phyloP scores from a whole-genome alignment of 2,329 filamentous ascomycete species.

The Apiospora sp. region DNA sequence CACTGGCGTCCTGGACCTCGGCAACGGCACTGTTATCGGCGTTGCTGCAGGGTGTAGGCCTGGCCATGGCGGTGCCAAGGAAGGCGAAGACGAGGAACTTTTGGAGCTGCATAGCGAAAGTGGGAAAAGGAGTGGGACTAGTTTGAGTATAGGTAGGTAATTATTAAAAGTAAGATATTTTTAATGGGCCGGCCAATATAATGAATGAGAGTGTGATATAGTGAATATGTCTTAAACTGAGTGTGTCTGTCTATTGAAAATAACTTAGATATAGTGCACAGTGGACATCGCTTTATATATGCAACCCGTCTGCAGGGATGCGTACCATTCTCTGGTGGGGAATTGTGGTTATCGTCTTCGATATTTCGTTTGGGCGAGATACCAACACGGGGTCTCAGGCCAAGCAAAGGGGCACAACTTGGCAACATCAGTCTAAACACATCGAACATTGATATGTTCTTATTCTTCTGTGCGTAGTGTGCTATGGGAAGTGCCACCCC shows the following conservation, averaged over 20 bases:
- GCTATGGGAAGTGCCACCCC: background rate
- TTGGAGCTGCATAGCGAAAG: background rate
- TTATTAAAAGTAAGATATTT: background rate
- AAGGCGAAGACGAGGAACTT: background rate
- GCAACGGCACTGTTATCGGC: background rate
- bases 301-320: background rate
- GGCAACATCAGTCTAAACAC: background rate
- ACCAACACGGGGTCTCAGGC: background rate
- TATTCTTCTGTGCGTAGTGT: background rate
- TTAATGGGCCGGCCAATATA: background rate
- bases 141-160: background rate
- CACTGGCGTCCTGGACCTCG: background rate
- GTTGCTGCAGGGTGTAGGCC: background rate
- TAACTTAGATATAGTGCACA: background rate
- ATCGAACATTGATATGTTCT: background rate
- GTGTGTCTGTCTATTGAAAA: background rate
- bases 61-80: background rate
- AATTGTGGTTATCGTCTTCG: background rate
- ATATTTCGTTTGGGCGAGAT: background rate
- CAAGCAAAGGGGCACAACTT: background rate
- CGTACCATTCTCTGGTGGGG: background rate
- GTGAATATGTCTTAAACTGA: background rate
- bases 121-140: background rate
- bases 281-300: background rate
- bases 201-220: background rate